Base-by-base conservation (phyloP, 345 rosid genomes). In the Luvunga scandens region DNA sequence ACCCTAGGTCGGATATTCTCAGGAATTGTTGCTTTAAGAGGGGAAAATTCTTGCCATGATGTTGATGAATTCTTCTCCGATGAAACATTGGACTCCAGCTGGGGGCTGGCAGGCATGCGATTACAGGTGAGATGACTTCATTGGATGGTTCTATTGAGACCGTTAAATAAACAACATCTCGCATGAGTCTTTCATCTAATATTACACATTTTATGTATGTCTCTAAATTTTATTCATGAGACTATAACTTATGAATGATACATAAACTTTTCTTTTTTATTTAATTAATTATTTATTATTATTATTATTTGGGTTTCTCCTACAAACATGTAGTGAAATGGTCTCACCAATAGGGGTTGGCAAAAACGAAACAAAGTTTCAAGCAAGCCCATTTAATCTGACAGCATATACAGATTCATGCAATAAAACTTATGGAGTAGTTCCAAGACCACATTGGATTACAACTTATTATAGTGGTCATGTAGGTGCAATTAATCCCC, bases 291-390 rank as follows among this genome's bases (percentile, higher is more conserved):
- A n/a, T n/a, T n/a, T n/a, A n/a, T n/a, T n/a, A n/a, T n/a, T n/a
- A n/a, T n/a, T n/a, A n/a, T n/a, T n/a, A n/a, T n/a, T n/a, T n/a
- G 36, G n/a, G 13, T 36, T 12, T 18, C 30, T 33, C 21, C 21
- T 73, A 7, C 25, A 83, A 78, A 68, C 68, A 1, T 83, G 82
- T 13, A 79, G 78, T 68, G 82, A 83, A 18, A 16, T 79, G 14
- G 75, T 79, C 53, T 27, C 72, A 9, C 75, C 82, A 18, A n/a
- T 83, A 0, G 85, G 78, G 2, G 21, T 14, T 4, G 78, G 55
- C 3, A 25, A 28, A 18, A 66, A 72, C 2, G 67, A 72, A 0
- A 75, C 80, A 0, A 75, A 76, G 80, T 79, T 83, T 50, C 75
- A 48, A 9, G 65, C 66, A 9, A 55, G n/a, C 0, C 85, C 82